phyloP scores from a whole-genome alignment of 1,284 basidiomycete genomes.

The Veloboletus limbatus region DNA sequence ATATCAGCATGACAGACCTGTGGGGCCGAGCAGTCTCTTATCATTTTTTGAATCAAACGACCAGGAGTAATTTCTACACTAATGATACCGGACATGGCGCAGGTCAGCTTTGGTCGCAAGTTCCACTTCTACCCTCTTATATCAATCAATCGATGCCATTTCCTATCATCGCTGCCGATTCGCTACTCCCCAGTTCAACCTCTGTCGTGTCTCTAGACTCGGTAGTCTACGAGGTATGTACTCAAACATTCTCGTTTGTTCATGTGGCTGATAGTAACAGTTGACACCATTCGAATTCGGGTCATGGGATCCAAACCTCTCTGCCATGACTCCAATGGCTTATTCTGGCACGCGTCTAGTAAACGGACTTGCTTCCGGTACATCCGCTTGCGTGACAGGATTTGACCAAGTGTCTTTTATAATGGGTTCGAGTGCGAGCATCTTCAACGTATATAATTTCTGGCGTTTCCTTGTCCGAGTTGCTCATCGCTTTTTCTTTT shows the following conservation, averaged over 20 bases:
- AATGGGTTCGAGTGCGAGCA: conserved; percentile 62
- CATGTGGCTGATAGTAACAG: conserved; percentile 32
- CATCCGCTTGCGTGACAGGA: conserved; percentile 55
- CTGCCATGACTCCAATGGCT: conserved; percentile 56
- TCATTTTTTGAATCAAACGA: conserved; percentile 65
- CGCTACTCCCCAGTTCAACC: conserved; percentile 47
- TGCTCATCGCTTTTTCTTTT: conserved; percentile 17
- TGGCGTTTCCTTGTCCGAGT: not conserved
- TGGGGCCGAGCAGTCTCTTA: conserved; percentile 65
- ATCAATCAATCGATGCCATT: conserved; percentile 48
- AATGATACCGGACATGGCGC: conserved; percentile 60
- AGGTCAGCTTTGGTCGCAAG: conserved; percentile 62
- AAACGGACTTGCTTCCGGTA: conserved; percentile 48
- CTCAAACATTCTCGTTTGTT: not conserved
- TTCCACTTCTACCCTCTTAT: conserved; percentile 47
- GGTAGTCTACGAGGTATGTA: conserved; percentile 56
- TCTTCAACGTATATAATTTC: conserved; percentile 53
- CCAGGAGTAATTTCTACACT: conserved; percentile 55
- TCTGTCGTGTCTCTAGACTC: conserved; percentile 42
- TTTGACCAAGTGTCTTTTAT: conserved; percentile 68
- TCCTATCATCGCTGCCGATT: conserved; percentile 56
- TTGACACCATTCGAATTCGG: conserved; percentile 65
- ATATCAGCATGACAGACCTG: conserved; percentile 60
- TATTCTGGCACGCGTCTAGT: conserved; percentile 58
- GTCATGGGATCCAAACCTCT: conserved; percentile 64